Evolutionary conservation across 768 basidiomycete genomes (phyloP).

Genomic region (Neoboletus brunneissimus): DNA sequence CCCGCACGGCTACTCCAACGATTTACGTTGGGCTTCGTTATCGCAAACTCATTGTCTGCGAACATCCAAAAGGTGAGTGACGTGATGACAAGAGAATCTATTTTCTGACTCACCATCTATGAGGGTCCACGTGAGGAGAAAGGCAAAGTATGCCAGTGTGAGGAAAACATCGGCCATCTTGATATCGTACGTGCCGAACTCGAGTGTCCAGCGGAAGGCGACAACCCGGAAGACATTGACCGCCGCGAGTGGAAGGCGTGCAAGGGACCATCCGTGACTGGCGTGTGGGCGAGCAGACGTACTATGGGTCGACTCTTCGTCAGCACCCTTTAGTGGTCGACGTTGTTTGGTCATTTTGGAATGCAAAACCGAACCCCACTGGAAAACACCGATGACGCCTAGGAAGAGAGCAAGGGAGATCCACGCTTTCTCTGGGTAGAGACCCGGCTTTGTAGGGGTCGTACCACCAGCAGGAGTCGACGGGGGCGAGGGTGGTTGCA

Average conservation of each 20-base stretch:
- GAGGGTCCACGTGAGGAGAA: conserved; percentile 44
- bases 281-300: not conserved
- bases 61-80: not conserved
- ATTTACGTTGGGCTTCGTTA: conserved; percentile 5
- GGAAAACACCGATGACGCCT: conserved; percentile 18
- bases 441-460: fast-evolving
- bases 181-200: conserved; percentile 41
- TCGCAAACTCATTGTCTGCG: conserved; percentile 3
- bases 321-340: not conserved
- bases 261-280: conserved; percentile 37
- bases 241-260: conserved; percentile 36
- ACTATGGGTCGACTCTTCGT: conserved; percentile 18
- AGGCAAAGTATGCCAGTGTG: conserved; percentile 43
- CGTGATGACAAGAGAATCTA: not conserved
- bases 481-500: not conserved
- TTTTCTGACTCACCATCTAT: conserved; percentile 39
- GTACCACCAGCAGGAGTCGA: not conserved
- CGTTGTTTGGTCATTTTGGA: conserved; percentile 16
- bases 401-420: conserved; percentile 15
- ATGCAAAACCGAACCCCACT: conserved; percentile 26
- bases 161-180: conserved; percentile 46
- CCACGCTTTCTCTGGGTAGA: conserved; percentile 18
- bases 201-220: conserved; percentile 48
- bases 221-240: conserved; percentile 46
- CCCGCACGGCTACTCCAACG: conserved; percentile 33